These are phyloP conservation scores for Setaria italica DNA, from an alignment of 202 grass and related monocot species.

Conservation along the genomic window DNA sequence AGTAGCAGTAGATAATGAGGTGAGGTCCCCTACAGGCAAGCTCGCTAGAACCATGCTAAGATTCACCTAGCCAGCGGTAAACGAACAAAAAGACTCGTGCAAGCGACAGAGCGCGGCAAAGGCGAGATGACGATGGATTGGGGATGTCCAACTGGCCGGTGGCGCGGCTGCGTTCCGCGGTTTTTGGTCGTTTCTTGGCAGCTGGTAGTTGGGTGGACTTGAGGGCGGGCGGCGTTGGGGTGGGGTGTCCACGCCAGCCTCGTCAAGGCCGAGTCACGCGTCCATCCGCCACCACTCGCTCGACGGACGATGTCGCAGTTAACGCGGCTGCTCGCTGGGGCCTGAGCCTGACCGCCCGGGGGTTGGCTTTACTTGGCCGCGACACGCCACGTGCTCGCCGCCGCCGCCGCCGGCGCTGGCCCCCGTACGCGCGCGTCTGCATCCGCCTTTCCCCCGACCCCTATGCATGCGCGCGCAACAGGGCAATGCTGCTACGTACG, in stretches of 20 bases:
- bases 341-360: background rate
- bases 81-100: background rate
- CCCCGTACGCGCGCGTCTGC: background rate
- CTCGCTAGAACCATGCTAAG: background rate
- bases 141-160: background rate
- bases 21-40: background rate
- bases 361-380: background rate
- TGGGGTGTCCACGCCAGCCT: slow-evolving; percentile 45
- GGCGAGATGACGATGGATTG: background rate
- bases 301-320: background rate
- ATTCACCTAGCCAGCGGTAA: slow-evolving; percentile 2
- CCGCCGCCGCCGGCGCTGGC: background rate
- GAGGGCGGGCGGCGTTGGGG: background rate
- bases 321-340: background rate
- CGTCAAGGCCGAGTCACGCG: slow-evolving; percentile 53
- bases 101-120: background rate
- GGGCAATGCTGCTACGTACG: slow-evolving; percentile 3
- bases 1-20: background rate
- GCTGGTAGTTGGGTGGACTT: slow-evolving; percentile 1
- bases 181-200: slow-evolving; percentile 15
- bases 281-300: background rate
- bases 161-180: background rate
- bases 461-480: background rate
- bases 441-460: background rate
- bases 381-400: background rate